Conservation (phyloP, 495 filamentous ascomycete genomes). For the Mytilinidion resinicola region DNA sequence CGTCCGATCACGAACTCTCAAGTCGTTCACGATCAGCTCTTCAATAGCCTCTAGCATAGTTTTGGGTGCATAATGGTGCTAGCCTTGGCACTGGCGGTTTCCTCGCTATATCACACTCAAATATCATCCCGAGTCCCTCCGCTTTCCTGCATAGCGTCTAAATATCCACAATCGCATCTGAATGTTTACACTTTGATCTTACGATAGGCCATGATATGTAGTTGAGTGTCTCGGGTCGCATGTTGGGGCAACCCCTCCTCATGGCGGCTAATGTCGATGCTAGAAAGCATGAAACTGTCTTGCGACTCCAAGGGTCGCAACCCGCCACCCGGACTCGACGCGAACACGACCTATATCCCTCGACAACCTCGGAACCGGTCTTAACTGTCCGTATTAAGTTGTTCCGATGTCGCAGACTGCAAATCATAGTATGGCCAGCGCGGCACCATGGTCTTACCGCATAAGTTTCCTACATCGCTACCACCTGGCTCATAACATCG, state of each 20-base stretch:
- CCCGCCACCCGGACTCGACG: conserved; percentile 3
- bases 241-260: conserved; percentile 9
- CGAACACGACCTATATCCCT: conserved; percentile 5
- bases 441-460: conserved; percentile 13
- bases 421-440: conserved; percentile 19
- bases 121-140: background rate
- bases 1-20: background rate
- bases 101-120: background rate
- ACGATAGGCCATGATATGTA: background rate
- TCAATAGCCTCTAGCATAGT: conserved; percentile 10
- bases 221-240: conserved; percentile 12
- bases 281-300: conserved; percentile 18
- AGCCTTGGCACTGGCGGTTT: conserved; percentile 9
- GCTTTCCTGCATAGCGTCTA: conserved; percentile 6
- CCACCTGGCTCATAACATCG: conserved; percentile 14
- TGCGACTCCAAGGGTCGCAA: conserved; percentile 14
- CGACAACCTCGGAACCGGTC: conserved; percentile 4
- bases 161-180: background rate
- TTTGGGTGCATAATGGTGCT: conserved; percentile 22
- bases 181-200: background rate
- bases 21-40: background rate
- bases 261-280: conserved; percentile 21
- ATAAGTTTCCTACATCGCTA: conserved; percentile 16
- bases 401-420: conserved; percentile 19
- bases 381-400: conserved; percentile 7